These are phyloP conservation scores for Vaccinium macrocarpon DNA, from an alignment of 148 eudicot genomes.

Conservation along the genomic window DNA sequence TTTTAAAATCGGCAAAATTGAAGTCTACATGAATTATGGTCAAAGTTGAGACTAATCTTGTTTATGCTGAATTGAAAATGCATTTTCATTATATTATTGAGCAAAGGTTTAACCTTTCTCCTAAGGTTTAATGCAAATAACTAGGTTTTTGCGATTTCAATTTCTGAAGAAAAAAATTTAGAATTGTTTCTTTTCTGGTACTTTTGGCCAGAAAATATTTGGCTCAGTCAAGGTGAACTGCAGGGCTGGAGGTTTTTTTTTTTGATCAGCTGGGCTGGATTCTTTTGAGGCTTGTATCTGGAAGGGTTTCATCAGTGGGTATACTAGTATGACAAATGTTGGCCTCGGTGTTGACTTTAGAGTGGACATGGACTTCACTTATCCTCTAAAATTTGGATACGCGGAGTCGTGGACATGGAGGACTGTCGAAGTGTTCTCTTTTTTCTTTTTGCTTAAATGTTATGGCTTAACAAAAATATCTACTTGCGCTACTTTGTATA, in stretches of 20 bases:
- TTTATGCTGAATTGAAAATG: neutral
- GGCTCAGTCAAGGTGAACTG: neutral
- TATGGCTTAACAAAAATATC: too few relatives aligned
- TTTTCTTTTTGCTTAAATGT: neutral
- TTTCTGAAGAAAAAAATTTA: too few relatives aligned
- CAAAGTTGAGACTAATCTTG: neutral
- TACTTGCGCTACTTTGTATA: neutral
- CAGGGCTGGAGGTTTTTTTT: too few relatives aligned
- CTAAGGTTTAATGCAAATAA: neutral
- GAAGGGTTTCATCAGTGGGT: slow-evolving; percentile 1
- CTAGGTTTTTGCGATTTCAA: neutral
- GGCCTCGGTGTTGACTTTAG: neutral
- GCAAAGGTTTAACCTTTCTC: neutral
- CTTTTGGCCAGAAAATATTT: neutral
- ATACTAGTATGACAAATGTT: neutral
- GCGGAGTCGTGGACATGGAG: neutral
- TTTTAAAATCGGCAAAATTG: too few relatives aligned
- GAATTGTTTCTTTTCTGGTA: neutral
- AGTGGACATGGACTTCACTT: neutral
- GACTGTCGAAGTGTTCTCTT: neutral
- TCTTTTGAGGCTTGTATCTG: neutral
- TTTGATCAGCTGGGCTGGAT: too few relatives aligned
- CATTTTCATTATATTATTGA: neutral
- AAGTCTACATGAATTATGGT: neutral
- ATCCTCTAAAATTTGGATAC: neutral